A percentile compares a stretch with the other conserved stretches of the same genome.
Conservation (phyloP, 2,329 filamentous ascomycete species). For the Akanthomyces lecanii region DNA sequence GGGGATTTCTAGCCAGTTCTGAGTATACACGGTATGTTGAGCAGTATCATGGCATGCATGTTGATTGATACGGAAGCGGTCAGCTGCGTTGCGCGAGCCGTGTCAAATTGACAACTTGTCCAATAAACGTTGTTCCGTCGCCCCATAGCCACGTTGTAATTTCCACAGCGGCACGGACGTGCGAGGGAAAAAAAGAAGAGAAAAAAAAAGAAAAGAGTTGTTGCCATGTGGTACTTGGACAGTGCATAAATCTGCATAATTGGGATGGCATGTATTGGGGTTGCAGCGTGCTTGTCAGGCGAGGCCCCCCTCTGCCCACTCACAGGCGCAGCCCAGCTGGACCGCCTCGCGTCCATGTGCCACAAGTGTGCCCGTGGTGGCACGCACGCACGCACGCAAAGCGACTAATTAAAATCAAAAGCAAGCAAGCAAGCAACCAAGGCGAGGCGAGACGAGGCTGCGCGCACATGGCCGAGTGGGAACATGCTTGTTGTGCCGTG, state of each 20-base stretch:
- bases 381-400: neutral
- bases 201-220: neutral
- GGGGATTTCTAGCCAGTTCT: neutral
- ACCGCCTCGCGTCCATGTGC: neutral
- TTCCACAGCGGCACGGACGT: neutral
- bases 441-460: neutral
- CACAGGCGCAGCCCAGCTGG: neutral
- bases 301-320: neutral
- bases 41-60: too few relatives aligned
- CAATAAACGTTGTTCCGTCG: neutral
- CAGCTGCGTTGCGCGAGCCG: too few relatives aligned
- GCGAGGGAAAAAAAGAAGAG: too few relatives aligned
- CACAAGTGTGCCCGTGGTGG: neutral
- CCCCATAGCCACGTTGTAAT: neutral
- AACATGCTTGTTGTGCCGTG: neutral
- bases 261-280: neutral
- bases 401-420: too few relatives aligned
- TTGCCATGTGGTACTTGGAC: neutral
- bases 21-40: neutral
- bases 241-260: neutral
- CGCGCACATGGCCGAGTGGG: neutral
- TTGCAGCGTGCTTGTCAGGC: conserved; percentile 3
- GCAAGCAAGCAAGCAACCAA: neutral
- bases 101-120: neutral
- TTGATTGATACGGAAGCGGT: too few relatives aligned